Evolutionary conservation across 495 filamentous ascomycete genomes (phyloP).

Genomic region (Trichocladium uniseriatum): DNA sequence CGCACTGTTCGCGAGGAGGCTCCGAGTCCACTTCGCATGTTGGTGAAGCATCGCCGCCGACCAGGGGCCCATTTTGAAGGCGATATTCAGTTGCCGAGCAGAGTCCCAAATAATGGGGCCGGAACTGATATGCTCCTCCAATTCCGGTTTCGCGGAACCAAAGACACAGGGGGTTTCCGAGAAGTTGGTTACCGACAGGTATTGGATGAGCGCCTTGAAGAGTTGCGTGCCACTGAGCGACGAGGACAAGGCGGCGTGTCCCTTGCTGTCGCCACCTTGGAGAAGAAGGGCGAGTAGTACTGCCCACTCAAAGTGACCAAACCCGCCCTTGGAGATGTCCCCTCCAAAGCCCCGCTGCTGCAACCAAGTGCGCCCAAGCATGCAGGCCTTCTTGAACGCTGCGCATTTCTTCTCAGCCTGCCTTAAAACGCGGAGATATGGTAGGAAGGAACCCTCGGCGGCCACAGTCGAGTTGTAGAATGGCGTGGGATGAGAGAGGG

Average conservation of each 20-base stretch:
- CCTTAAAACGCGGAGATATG: constrained; percentile 66
- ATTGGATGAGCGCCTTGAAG: constrained; percentile 86
- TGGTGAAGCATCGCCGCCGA: constrained; percentile 61
- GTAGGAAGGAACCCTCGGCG: constrained; percentile 61
- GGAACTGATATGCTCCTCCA: constrained; percentile 28
- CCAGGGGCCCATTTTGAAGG: constrained; percentile 88
- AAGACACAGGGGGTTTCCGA: constrained; percentile 52
- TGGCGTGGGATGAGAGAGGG: constrained; percentile 49
- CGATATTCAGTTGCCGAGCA: constrained; percentile 61
- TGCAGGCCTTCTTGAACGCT: constrained; percentile 70
- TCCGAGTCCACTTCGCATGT: constrained; percentile 61
- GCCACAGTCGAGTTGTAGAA: constrained; percentile 83
- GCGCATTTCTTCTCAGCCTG: constrained; percentile 53
- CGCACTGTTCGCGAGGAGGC: constrained; percentile 61
- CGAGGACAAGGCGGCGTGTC: constrained; percentile 58
- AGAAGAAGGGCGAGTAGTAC: constrained; percentile 69
- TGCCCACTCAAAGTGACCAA: constrained; percentile 89
- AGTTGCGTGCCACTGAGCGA: constrained; percentile 88
- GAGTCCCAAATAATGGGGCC: constrained; percentile 56
- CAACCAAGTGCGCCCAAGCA: constrained; percentile 81
- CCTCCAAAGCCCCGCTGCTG: constrained; percentile 74
- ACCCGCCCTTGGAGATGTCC: constrained; percentile 63
- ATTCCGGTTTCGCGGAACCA: constrained; percentile 20
- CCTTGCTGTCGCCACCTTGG: constrained; percentile 60
- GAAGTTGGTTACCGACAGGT: constrained; percentile 63